phyloP scores from a whole-genome alignment of 805 yeast genomes.

The Lipomyces mesembrius region DNA sequence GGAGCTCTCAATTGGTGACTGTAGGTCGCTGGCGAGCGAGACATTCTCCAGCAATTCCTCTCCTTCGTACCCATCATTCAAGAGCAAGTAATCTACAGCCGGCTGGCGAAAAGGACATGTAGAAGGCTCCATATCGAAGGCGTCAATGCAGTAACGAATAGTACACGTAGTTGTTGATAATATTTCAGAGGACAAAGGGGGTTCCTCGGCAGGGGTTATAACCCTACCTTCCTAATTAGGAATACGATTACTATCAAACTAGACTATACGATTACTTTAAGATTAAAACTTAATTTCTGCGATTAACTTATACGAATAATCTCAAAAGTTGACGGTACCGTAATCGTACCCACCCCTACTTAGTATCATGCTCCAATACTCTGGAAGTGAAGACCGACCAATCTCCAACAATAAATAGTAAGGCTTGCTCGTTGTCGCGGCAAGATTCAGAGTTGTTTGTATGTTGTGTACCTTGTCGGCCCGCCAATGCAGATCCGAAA shows the following conservation, averaged over 20 bases:
- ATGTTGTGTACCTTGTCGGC: no score
- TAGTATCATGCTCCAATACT: no score
- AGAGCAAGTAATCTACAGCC: not conserved
- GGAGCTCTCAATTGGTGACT: conserved; percentile 5
- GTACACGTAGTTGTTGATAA: not conserved
- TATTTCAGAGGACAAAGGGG: not conserved
- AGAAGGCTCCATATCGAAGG: not conserved
- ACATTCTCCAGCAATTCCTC: not conserved
- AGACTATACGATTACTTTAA: not conserved
- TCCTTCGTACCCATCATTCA: conserved; percentile 11
- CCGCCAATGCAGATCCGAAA: no score
- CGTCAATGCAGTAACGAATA: conserved; percentile 2
- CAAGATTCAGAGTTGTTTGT: no score
- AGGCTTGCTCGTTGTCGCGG: no score
- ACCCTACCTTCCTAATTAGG: not conserved
- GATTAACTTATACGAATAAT: conserved; percentile 7
- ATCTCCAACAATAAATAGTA: no score
- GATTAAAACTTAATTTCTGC: conserved; percentile 1
- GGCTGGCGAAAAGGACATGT: conserved; percentile 4
- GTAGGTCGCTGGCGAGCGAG: not conserved
- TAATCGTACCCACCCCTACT: conserved; percentile 2
- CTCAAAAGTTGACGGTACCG: conserved; percentile 3
- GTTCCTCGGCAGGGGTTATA: not conserved
- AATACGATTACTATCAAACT: conserved; percentile 1
- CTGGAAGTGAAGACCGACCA: no score